Evolutionary conservation across 2,329 filamentous ascomycete species (phyloP), one percentile per base, ranked within the genome.

Genomic region (Orbilia javanica): DNA sequence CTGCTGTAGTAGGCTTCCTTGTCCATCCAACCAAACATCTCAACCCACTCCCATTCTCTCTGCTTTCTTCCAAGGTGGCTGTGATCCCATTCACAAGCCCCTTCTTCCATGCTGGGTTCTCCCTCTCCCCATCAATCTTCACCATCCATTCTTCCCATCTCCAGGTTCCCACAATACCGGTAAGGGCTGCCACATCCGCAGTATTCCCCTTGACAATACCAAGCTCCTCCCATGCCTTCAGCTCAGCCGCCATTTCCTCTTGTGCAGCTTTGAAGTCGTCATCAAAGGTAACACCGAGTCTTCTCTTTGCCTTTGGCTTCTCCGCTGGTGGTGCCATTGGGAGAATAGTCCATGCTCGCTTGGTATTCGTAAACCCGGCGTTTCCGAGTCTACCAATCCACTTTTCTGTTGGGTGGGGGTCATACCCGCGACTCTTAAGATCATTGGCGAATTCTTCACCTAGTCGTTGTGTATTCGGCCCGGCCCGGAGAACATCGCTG

Each of bases 131-230:
- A 8, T 87, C 83, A 42, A 86, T 87, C 82, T 93, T 93, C 80
- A 97, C 86, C 84, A 98, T 88, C 96, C 96, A 99, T 83, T 93
- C 92, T 88, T 99, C 96, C 95, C 94, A 99, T 83, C 91, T 90
- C 90, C 94, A 96, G 27, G 92, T 91, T 3, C 93, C 96, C 0
- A 95, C 89, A 46, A 98, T 85, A 20, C 94, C 94, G 11, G 92
- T 92, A 80, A 97, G 87, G 81, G 89, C 90, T 1, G 93, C 92
- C 13, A 91, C 89, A 82, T 90, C 89, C 62, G 90, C 89, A 0
- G 92, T 93, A 81, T 88, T 92, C 6, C 92, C 92, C n/a, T 84
- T 84, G 0, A 89, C 86, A 83, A 89, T 87, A 13, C 79, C 80
- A 18, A 74, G 65, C 27, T 81, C 80, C 66, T 82, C 81, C 81